These are phyloP conservation scores for Blastobotrys raffinosifermentans DNA, from an alignment of 1,139 yeast species.

Conservation along the genomic window DNA sequence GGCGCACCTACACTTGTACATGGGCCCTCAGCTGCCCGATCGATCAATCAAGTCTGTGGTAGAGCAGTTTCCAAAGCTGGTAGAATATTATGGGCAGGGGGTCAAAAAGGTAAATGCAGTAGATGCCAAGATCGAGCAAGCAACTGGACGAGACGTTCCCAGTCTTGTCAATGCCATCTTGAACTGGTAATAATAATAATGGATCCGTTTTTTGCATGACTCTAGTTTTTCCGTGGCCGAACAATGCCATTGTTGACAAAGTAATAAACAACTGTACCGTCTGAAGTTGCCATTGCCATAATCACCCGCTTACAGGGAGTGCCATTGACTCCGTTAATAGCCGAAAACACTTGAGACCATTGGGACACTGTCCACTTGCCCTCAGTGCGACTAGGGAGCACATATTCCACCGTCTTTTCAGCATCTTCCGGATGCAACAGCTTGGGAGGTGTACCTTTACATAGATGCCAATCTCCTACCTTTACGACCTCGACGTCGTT, in stretches of 20 bases:
- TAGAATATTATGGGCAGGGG: slow-evolving; percentile 4
- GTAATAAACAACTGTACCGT: slow-evolving; percentile 65
- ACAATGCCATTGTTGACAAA: slow-evolving; percentile 56
- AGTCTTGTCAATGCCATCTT: not conserved
- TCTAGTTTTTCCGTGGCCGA: slow-evolving; percentile 49
- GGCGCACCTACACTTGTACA: slow-evolving; percentile 25
- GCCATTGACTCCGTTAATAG: slow-evolving; percentile 20
- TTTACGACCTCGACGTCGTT: slow-evolving; percentile 27
- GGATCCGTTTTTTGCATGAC: not conserved
- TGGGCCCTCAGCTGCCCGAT: slow-evolving; percentile 19
- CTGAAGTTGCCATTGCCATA: slow-evolving; percentile 53
- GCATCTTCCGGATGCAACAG: slow-evolving; percentile 33
- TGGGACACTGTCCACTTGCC: slow-evolving; percentile 30
- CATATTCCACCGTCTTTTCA: slow-evolving; percentile 18
- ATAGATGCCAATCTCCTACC: slow-evolving; percentile 10
- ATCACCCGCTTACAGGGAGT: slow-evolving; percentile 41
- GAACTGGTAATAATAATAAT: not conserved
- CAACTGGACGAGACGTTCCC: not conserved
- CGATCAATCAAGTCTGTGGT: slow-evolving; percentile 19
- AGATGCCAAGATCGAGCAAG: not conserved
- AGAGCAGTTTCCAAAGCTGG: slow-evolving; percentile 19
- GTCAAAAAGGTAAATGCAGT: not conserved
- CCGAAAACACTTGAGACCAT: slow-evolving; percentile 30
- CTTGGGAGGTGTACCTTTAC: slow-evolving; percentile 31
- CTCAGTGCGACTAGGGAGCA: slow-evolving; percentile 27